Evolutionary conservation across 768 basidiomycete genomes (phyloP).

Genomic region (Cystobasidium tubakii): DNA sequence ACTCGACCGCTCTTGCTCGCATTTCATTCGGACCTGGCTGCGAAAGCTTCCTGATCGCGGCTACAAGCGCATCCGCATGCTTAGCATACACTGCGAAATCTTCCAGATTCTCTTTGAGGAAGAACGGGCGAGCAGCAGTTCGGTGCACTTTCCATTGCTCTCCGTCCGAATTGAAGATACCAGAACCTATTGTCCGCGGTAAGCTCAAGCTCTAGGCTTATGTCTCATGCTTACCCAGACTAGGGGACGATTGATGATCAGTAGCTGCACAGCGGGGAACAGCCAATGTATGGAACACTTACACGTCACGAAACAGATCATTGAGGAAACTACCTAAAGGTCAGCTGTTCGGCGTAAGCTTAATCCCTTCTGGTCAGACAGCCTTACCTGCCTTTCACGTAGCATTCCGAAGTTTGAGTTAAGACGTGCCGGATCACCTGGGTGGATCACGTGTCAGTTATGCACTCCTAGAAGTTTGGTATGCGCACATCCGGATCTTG

Average conservation of each 20-base stretch:
- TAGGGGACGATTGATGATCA: background rate
- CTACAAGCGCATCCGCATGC: conserved; percentile 1
- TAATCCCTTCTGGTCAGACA: background rate
- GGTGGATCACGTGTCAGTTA: background rate
- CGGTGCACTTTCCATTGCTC: conserved; percentile 16
- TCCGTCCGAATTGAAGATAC: conserved; percentile 34
- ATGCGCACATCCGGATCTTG: conserved; percentile 13
- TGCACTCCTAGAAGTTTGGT: background rate
- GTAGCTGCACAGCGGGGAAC: background rate
- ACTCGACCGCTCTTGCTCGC: background rate
- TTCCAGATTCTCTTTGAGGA: conserved; percentile 19
- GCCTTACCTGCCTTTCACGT: conserved; percentile 5
- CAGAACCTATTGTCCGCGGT: background rate
- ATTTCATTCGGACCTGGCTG: background rate
- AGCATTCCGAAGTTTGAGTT: background rate
- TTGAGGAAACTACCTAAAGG: background rate
- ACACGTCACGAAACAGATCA: conserved; percentile 13
- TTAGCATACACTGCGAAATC: conserved; percentile 16
- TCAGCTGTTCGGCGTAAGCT: background rate
- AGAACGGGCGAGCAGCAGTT: conserved; percentile 13
- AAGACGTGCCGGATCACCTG: conserved; percentile 12
- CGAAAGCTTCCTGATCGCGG: background rate
- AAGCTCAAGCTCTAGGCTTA: background rate
- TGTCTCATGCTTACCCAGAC: background rate
- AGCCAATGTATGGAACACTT: background rate